Evolutionary conservation across 345 rosid species (phyloP).

Genomic region (Conringia planisiliqua): DNA sequence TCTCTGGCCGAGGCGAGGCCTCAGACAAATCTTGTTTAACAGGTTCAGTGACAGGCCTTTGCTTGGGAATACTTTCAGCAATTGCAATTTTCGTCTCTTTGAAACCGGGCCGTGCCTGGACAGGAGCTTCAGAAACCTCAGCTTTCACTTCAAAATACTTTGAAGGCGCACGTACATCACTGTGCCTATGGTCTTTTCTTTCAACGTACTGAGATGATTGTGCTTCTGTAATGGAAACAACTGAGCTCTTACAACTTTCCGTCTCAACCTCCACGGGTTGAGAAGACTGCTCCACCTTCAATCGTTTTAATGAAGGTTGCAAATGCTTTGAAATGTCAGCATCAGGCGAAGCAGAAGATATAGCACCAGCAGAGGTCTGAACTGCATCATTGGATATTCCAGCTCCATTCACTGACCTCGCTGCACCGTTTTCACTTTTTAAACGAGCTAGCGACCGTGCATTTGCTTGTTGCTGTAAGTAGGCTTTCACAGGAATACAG

Average conservation of each 20-base stretch:
- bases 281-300: slow-evolving; percentile 72
- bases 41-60: slow-evolving; percentile 45
- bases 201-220: slow-evolving; percentile 46
- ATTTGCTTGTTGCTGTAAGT: slow-evolving; percentile 53
- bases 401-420: slow-evolving; percentile 36
- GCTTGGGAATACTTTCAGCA: slow-evolving; percentile 46
- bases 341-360: slow-evolving; percentile 41
- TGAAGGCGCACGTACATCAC: slow-evolving; percentile 41
- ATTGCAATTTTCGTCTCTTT: slow-evolving; percentile 49
- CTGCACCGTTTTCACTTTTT: slow-evolving; percentile 39
- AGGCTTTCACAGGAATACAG: slow-evolving; percentile 81
- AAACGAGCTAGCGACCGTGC: slow-evolving; percentile 43
- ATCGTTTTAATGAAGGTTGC: slow-evolving; percentile 79
- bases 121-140: slow-evolving; percentile 52
- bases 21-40: slow-evolving; percentile 34
- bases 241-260: slow-evolving; percentile 47
- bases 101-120: slow-evolving; percentile 39
- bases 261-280: slow-evolving; percentile 44
- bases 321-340: slow-evolving; percentile 50
- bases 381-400: slow-evolving; percentile 49
- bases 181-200: slow-evolving; percentile 48
- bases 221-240: slow-evolving; percentile 42
- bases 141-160: slow-evolving; percentile 64
- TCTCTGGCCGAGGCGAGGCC: slow-evolving; percentile 47
- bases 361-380: slow-evolving; percentile 43